phyloP scores from a whole-genome alignment of 1,139 yeast species.

The Sugiyamaella xylanicola region DNA sequence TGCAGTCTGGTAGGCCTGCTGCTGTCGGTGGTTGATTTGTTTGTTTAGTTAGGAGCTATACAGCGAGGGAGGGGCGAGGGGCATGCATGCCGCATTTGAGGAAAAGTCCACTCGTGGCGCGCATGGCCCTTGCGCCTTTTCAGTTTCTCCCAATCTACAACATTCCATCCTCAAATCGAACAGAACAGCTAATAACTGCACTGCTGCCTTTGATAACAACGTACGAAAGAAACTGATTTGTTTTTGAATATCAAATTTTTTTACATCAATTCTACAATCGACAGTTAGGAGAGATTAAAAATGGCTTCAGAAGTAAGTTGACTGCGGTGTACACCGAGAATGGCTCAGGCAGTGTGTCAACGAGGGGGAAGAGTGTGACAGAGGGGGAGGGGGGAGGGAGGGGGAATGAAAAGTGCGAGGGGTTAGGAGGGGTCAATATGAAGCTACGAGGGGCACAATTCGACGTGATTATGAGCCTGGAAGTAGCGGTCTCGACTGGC shows the following conservation, averaged over 20 bases:
- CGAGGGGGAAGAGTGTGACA: too few species aligned
- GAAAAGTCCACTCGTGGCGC: background rate
- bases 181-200: conserved; percentile 11
- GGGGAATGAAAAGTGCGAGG: background rate
- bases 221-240: conserved; percentile 7
- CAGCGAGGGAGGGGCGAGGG: background rate
- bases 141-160: conserved; percentile 14
- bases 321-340: background rate
- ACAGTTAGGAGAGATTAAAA: conserved; percentile 17
- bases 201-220: conserved; percentile 11
- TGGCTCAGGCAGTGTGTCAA: background rate
- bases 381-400: background rate
- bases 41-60: too few species aligned
- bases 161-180: conserved; percentile 13
- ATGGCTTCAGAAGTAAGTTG: conserved; percentile 31
- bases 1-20: too few species aligned
- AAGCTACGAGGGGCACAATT: background rate
- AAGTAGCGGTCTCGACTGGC: too few species aligned
- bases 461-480: too few species aligned
- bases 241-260: background rate
- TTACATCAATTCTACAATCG: conserved; percentile 5
- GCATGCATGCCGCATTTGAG: background rate
- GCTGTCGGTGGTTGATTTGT: too few species aligned
- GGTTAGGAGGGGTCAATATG: background rate
- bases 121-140: background rate